Evolutionary conservation across 495 filamentous ascomycete genomes (phyloP), one percentile per base, ranked within the genome.

Genomic region (Jackrogersella minutella): DNA sequence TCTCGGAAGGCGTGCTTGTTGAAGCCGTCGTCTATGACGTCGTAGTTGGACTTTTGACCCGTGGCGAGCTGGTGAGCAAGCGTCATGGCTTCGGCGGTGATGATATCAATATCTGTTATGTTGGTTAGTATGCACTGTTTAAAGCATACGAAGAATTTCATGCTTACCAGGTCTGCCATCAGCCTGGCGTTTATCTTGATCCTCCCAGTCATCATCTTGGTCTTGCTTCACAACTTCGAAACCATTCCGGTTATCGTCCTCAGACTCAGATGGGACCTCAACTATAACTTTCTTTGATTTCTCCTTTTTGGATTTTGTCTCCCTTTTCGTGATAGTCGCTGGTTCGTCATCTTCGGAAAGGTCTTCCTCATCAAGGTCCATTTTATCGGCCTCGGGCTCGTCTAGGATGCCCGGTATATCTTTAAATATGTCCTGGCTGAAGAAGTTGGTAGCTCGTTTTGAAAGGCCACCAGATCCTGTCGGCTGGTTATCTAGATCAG

Each of bases 51-150:
- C 74, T 89, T 93, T 71, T 95, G 83, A 19, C 96, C 96, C 0
- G 88, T 89, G 19, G 93, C 95, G 58, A 99, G 86, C 71, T 91
- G 85, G 57, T 98, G 95, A 1, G 95, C 95, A n/a, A 99, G 84
- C 6, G 92, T 93, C 95, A 99, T 99, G 60, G 95, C 95, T 81
- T 99, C 96, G 16, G 93, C 95, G 7, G 95, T 99, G 69, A 98
- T 95, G 70, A 99, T 97, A 75, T 97, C 91, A 80, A 99, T 97
- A 66, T 97, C 93, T 87, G 77, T 55, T 68, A n/a, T 21, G 16
- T 4, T 52, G 31, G 68, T 81, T 76, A 77, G 80, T 56, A 57
- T 51, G 14, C 6, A 13, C 10, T 17, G 50, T 19, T 14, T 22
- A 26, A n/a, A 10, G 19, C 8, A 31, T n/a, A 21, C 11, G 26